Evolutionary conservation across 768 basidiomycete genomes (phyloP), one percentile per base, ranked within the genome.

Genomic region (Lepiota venenata): DNA sequence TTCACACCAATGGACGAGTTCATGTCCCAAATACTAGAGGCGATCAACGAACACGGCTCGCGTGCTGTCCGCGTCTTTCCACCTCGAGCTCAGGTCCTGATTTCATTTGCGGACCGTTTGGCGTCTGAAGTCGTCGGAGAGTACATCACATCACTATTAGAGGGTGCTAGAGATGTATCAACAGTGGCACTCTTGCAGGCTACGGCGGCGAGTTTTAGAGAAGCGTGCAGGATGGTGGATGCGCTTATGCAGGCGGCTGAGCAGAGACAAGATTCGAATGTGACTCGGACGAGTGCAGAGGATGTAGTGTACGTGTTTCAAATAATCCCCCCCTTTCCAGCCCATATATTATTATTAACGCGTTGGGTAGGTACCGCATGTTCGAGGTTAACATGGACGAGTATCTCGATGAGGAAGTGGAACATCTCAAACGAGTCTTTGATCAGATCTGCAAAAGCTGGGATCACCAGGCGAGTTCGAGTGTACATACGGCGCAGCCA

Each of bases 301-400:
- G 91, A 96, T 66, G 81, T 95, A 40, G 77, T 96, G 88, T 96
- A 63, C 62, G 85, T 77, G 8, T 48, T 56, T 35, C 47, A 29
- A 37, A 32, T 3, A 2, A 40, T 8, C 27, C 14, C 46, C 3
- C 9, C 41, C 11, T 45, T 53, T 51, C 47, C 20, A 45, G 9
- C 32, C 35, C 41, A 21, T 4, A 14, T n/a, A n/a, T n/a, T 16
- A 16, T 59, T 64, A 45, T 58, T 61, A 10, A 52, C 25, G 43
- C 52, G n/a, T 45, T 57, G 3, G 32, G 9, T 52, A 95, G 93
- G 11, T 96, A 92, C 67, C 82, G 79, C 43, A 97, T 98, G 93
- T 98, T 98, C 61, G 95, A 98, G 68, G 75, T 80, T 9, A 90
- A 95, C 66, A 97, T 98, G 92, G 95, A 97, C 64, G 95, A 98